Percentiles rank a stretch among this genome's conserved stretches.
Conservation (phyloP, 2,329 filamentous ascomycete genomes). For the Microcyclospora tardicrescens region DNA sequence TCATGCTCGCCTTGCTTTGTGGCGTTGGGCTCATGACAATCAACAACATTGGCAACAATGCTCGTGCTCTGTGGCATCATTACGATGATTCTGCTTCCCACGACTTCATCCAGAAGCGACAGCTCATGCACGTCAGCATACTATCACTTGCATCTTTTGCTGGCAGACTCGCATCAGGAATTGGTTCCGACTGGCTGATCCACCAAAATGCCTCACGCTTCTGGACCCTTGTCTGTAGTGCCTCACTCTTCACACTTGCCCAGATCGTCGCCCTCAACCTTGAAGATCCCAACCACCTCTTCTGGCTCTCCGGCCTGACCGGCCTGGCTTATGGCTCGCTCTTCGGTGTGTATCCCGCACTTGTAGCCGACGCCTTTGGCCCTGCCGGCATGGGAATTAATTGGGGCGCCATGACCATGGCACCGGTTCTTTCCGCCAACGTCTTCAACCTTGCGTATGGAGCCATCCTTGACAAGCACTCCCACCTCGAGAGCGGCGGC, state of each 20-base stretch:
- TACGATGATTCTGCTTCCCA: constrained; percentile 62
- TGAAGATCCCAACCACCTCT: constrained; percentile 62
- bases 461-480: constrained; percentile 67
- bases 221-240: constrained; percentile 78
- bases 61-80: constrained; percentile 74
- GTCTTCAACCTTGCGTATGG: constrained; percentile 91
- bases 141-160: constrained; percentile 79
- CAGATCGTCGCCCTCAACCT: constrained; percentile 67
- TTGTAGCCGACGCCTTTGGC: constrained; percentile 78
- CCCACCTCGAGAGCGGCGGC: constrained; percentile 42
- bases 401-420: constrained; percentile 89
- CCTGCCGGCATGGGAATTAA: constrained; percentile 83
- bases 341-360: constrained; percentile 85
- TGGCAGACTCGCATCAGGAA: constrained; percentile 61
- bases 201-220: constrained; percentile 69
- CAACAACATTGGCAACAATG: constrained; percentile 91
- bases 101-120: constrained; percentile 64
- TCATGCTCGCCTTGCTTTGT: constrained; percentile 77
- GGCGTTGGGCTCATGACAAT: constrained; percentile 97
- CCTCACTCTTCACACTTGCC: constrained; percentile 62
- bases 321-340: constrained; percentile 86
- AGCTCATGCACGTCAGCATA: constrained; percentile 87
- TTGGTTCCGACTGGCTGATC: constrained; percentile 82
- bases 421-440: constrained; percentile 77
- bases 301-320: constrained; percentile 67